Conservation (phyloP, 768 basidiomycete species). For the Termitomyces sp. region DNA sequence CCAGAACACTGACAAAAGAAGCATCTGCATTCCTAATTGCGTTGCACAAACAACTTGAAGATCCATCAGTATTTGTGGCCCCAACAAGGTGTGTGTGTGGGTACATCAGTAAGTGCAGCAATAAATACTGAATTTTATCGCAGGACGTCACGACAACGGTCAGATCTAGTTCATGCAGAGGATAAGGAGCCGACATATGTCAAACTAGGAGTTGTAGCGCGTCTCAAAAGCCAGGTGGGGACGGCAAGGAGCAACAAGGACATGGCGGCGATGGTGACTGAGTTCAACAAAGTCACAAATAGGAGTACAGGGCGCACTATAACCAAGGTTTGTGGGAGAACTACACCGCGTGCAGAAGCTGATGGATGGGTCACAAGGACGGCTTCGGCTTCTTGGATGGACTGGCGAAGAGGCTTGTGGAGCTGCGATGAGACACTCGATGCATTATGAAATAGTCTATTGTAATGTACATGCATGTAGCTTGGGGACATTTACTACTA, state of each 20-base stretch:
- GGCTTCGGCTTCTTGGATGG: conserved; percentile 68
- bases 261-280: conserved; percentile 63
- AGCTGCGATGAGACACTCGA: conserved; percentile 24
- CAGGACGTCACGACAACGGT: conserved; percentile 25
- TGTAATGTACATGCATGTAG: not conserved
- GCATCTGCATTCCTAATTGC: conserved; percentile 69
- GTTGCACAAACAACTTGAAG: conserved; percentile 66
- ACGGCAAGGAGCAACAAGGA: conserved; percentile 49
- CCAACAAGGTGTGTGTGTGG: conserved; percentile 49
- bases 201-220: conserved; percentile 59
- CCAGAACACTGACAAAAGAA: conserved; percentile 64
- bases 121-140: not conserved
- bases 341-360: not conserved
- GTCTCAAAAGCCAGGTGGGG: conserved; percentile 52
- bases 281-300: conserved; percentile 70
- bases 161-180: conserved; percentile 35
- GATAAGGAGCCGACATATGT: conserved; percentile 46
- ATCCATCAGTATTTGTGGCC: conserved; percentile 57
- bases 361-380: conserved; percentile 34
- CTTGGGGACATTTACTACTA: conserved; percentile 4
- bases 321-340: conserved; percentile 49
- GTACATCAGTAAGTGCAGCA: not conserved
- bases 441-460: not conserved
- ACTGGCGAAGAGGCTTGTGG: conserved; percentile 50
- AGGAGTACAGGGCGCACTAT: conserved; percentile 66